Conservation (phyloP, 306 rosid genomes). For the Rosa multiflora region DNA sequence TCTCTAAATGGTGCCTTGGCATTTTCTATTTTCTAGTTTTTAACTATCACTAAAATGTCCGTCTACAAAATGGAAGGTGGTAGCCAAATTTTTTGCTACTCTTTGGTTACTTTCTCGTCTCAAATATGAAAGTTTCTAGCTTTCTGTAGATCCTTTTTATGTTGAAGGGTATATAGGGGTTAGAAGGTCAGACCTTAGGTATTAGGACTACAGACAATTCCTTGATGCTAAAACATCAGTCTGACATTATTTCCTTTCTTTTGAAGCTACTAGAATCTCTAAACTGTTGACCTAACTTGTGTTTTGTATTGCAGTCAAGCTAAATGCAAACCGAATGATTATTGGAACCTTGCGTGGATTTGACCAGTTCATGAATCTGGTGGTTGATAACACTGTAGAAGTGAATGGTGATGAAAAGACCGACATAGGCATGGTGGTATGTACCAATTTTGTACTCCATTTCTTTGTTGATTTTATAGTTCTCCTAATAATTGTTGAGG, state of each 20-base stretch:
- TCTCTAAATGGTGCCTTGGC: neutral
- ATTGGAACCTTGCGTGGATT: slow-evolving; percentile 93
- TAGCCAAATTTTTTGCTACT: neutral
- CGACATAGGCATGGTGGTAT: slow-evolving; percentile 97
- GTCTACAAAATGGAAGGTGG: neutral
- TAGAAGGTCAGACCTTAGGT: slow-evolving; percentile 1
- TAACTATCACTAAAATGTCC: neutral
- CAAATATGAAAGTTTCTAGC: neutral
- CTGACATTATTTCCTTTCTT: neutral
- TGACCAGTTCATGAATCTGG: slow-evolving; percentile 96
- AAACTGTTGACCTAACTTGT: neutral
- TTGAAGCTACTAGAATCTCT: neutral
- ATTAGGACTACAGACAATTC: neutral
- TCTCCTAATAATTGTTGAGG: neutral
- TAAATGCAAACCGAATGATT: slow-evolving; percentile 88
- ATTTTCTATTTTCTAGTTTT: neutral
- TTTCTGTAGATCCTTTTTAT: neutral
- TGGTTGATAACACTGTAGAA: slow-evolving; percentile 91
- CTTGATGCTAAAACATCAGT: neutral
- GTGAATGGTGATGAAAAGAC: slow-evolving; percentile 80
- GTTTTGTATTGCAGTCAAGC: slow-evolving; percentile 60
- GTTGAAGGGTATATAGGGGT: neutral
- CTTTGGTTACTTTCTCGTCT: neutral
- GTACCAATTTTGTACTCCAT: slow-evolving; percentile 29
- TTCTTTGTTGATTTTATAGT: neutral